A percentile compares a stretch with the other conserved stretches of the same genome.
phyloP scores from a whole-genome alignment of 371 early-diverging fungal genomes.

The Choanephora cucurbitarum region DNA sequence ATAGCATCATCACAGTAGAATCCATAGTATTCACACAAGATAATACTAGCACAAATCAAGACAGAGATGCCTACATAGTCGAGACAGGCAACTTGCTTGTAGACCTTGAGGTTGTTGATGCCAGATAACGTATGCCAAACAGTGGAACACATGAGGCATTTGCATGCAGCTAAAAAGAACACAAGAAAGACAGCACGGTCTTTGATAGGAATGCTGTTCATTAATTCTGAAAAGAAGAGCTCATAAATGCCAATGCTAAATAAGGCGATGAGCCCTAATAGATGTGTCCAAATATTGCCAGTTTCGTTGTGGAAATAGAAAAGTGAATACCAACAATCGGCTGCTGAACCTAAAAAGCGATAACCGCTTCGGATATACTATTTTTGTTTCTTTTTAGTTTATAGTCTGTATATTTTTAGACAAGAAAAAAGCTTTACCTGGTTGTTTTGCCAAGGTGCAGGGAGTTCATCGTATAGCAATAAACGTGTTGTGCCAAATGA shows the following conservation, averaged over 20 bases:
- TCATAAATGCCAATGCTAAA: constrained; percentile 53
- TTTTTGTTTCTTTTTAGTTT: constrained; percentile 2
- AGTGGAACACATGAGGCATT: constrained; percentile 75
- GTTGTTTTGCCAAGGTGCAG: constrained; percentile 51
- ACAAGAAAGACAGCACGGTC: constrained; percentile 60
- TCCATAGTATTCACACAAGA: constrained; percentile 67
- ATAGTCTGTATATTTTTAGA: constrained; percentile 9
- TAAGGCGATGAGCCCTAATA: constrained; percentile 69
- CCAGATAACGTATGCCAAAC: constrained; percentile 74
- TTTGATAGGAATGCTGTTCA: constrained; percentile 49
- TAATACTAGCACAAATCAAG: constrained; percentile 67
- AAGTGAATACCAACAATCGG: constrained; percentile 67
- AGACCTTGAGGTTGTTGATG: constrained; percentile 67
- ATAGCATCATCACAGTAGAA: constrained; percentile 73
- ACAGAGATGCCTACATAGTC: constrained; percentile 86
- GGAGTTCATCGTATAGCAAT: constrained; percentile 49
- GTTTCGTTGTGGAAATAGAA: constrained; percentile 84
- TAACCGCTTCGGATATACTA: constrained; percentile 70
- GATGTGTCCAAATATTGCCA: constrained; percentile 83
- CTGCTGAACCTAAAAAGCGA: constrained; percentile 67
- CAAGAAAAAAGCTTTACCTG: constrained; percentile 24
- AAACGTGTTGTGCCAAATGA: constrained; percentile 41
- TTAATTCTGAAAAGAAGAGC: constrained; percentile 47
- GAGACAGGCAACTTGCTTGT: constrained; percentile 59
- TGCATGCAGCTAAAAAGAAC: constrained; percentile 65